Evolutionary conservation across 148 eudicot species (phyloP).

Genomic region (Camellia japonica): DNA sequence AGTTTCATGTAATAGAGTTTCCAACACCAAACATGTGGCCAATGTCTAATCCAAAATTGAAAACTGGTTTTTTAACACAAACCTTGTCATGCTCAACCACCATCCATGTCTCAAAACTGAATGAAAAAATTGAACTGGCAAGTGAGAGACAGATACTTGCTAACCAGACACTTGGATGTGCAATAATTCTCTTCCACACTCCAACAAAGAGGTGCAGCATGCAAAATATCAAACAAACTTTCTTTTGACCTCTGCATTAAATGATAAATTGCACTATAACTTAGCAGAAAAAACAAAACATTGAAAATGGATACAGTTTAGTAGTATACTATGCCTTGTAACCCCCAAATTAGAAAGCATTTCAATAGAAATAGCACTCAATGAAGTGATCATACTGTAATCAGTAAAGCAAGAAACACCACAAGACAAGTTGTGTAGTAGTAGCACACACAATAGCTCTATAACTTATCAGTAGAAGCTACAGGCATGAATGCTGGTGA

Average conservation of each 20-base stretch:
- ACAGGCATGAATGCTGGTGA: too few species aligned
- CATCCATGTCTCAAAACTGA: conserved; percentile 95
- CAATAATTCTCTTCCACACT: conserved; percentile 54
- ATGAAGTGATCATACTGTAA: neutral
- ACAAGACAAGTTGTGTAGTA: too few species aligned
- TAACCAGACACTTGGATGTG: conserved; percentile 62
- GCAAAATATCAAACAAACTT: conserved; percentile 67
- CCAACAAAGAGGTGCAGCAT: conserved; percentile 68
- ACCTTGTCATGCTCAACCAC: conserved; percentile 94
- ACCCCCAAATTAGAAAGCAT: neutral
- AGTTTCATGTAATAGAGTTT: too few species aligned
- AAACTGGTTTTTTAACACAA: conserved; percentile 14
- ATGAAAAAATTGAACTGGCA: conserved; percentile 71
- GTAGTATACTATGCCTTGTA: neutral
- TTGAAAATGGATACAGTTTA: too few species aligned
- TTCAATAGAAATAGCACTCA: too few species aligned
- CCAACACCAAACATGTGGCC: too few species aligned
- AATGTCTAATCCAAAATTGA: neutral
- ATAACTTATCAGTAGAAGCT: too few species aligned
- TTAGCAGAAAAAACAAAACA: neutral
- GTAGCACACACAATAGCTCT: too few species aligned
- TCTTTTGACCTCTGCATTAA: conserved; percentile 86
- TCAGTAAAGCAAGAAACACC: neutral
- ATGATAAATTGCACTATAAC: neutral
- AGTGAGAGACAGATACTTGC: conserved; percentile 74